phyloP scores from a whole-genome alignment of 192 early-diverging fungal genomes.

The Mortierella claussenii region DNA sequence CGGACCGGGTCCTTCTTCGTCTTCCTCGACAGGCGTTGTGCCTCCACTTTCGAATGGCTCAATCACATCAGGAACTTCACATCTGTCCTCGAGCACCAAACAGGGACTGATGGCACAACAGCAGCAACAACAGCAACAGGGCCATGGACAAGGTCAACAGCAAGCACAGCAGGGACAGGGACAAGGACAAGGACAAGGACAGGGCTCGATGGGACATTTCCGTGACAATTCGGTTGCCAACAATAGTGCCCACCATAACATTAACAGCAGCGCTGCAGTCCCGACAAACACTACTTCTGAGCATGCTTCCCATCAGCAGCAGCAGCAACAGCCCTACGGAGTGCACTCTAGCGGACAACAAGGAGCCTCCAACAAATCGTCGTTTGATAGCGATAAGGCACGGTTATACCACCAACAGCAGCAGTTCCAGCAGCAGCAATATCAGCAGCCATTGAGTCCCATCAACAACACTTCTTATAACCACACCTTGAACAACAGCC shows the following conservation, averaged over 20 bases:
- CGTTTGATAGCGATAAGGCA: constrained; percentile 21
- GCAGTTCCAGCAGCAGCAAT: constrained; percentile 14
- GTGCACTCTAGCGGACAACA: no score
- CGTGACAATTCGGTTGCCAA: constrained; percentile 34
- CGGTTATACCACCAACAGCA: constrained; percentile 23
- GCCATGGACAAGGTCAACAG: constrained; percentile 9
- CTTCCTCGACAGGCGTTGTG: not conserved
- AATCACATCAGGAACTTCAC: constrained; percentile 9
- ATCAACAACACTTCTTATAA: constrained; percentile 11
- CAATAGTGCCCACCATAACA: constrained; percentile 16
- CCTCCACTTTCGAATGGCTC: constrained; percentile 11
- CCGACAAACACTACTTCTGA: not conserved
- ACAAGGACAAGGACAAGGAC: not conserved
- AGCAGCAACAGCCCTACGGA: constrained; percentile 27
- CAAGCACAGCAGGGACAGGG: not conserved
- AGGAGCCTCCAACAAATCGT: constrained; percentile 16
- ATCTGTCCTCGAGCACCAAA: constrained; percentile 4
- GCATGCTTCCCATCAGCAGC: constrained; percentile 11
- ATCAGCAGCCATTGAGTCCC: constrained; percentile 1
- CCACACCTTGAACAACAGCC: constrained; percentile 16
- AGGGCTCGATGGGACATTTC: constrained; percentile 3
- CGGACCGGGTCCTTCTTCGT: not conserved
- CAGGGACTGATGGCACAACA: not conserved
- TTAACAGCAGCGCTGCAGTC: not conserved
- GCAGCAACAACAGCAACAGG: constrained; percentile 4